Base-by-base conservation (phyloP, 768 basidiomycete genomes). In the Russula griseocarnosa region DNA sequence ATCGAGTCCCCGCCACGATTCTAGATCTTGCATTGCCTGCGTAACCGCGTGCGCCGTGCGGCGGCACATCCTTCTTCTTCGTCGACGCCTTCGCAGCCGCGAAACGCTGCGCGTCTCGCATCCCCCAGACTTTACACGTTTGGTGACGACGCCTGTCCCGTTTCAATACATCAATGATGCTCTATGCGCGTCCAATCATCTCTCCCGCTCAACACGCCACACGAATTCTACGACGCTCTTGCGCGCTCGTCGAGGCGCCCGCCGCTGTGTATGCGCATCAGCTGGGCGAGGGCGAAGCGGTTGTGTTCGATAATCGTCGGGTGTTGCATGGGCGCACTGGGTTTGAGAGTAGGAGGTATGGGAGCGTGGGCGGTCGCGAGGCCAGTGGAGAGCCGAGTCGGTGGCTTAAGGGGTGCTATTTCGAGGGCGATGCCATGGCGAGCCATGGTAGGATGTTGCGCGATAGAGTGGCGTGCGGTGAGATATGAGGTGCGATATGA, bases 121-220 rank as follows among this genome's bases (percentile, higher is more conserved):
- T 65, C 83, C 84, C 0, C 70, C 73, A 0, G 78, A 81, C 28
- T 94, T 89, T 70, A 71, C 79, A 9, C 61, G 80, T 24, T 83
- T 98, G n/a, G 71, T 82, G 0, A 73, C 73, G 32, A 85, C 82
- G 0, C 86, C 80, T 0, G 87, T 98, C n/a, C 80, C 83, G 0
- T 98, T 94, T 76, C 89, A 94, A 69, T 99, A 98, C 75, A 81
- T 91, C 71, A 95, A 94, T 70, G 92, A 92, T 69, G 88, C 84
- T 87, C 67, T 73, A 79, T 59, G 73, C 79, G 24, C 94, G 93
- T 71, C 84, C 86, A 1, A 90, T 92, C 3, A 87, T 97, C 71
- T 91, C 78, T 94, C 10, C 78, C 81, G 0, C 71, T 81, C 22
- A 71, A 75, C 36, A 86, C 86, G 4, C 82, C 86, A 0, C 65